These are phyloP conservation scores for Tephrocybe rancida DNA, from an alignment of 768 basidiomycete species.

Conservation along the genomic window DNA sequence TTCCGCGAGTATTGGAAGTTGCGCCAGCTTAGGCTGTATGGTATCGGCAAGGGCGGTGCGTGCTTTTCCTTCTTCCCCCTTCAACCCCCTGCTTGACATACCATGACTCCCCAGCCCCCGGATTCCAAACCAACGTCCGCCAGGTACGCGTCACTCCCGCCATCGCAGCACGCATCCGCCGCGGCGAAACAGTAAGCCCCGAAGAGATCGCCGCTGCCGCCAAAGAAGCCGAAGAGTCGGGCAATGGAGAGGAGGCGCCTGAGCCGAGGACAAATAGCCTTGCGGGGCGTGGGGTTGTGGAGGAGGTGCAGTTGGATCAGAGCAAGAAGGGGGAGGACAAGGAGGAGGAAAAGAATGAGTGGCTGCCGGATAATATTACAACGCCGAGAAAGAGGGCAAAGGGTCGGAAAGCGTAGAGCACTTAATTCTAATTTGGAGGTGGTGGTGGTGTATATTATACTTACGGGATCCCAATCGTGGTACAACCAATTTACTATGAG, in stretches of 20 bases:
- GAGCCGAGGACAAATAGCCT: conserved; percentile 10
- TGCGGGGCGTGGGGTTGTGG: conserved; percentile 12
- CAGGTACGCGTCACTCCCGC: conserved; percentile 54
- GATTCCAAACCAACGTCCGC: conserved; percentile 57
- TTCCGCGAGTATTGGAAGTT: conserved; percentile 53
- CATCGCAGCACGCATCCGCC: conserved; percentile 51
- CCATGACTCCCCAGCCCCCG: conserved; percentile 38
- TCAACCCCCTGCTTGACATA: not conserved
- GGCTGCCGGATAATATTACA: conserved; percentile 51
- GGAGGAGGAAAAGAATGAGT: conserved; percentile 44
- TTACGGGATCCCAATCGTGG: too few species aligned
- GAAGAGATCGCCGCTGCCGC: conserved; percentile 53
- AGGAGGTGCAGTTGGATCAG: conserved; percentile 16
- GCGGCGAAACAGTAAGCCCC: conserved; percentile 54
- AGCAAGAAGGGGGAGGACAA: not conserved
- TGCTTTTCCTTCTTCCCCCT: not conserved
- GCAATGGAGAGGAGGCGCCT: conserved; percentile 21
- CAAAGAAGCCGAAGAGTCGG: conserved; percentile 25
- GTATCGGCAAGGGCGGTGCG: conserved; percentile 61
- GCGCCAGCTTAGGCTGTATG: conserved; percentile 44
- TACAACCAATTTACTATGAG: too few species aligned
- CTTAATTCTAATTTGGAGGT: too few species aligned
- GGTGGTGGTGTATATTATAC: too few species aligned
- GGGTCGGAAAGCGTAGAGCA: conserved; percentile 19
- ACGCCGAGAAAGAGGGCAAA: conserved; percentile 39